Evolutionary conservation across 1,139 yeast species (phyloP), one percentile per base, ranked within the genome.

Genomic region (Sugiyamaella pinicola): DNA sequence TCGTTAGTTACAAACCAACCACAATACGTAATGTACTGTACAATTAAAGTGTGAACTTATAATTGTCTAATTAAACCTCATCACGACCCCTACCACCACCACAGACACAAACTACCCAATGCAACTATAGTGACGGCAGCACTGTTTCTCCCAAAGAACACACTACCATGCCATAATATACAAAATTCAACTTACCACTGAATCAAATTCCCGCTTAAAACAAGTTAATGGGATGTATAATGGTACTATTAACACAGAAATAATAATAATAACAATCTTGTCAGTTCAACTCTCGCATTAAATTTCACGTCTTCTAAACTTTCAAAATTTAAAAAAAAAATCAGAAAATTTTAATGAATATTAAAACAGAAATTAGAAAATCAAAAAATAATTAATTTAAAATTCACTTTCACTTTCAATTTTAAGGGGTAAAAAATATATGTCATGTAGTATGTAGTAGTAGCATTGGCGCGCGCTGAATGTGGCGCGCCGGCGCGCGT

Each of bases 401-500:
- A 8, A 29, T 29, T 29, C 13, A 29, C 5, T 10, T 18, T 9
- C n/a, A 21, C 31, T 7, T 22, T 39, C 22, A 8, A 39, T 9
- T 39, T 39, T 39, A 39, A 39, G 43, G 43, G 43, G 43, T 39
- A 39, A 39, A 39, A 39, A 6, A 22, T 22, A 15, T 24, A 37
- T 12, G 18, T 8, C 28, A 37, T n/a, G n/a, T n/a, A n/a, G n/a
- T n/a, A n/a, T n/a, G n/a, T n/a, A n/a, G n/a, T n/a, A n/a, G n/a
- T n/a, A n/a, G n/a, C n/a, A 4, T 10, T 13, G 4, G 26, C 26
- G 41, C 18, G 28, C 41, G 41, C 28, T 6, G 28, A 24, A 24
- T n/a, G 9, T 24, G 28, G 28, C 28, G 28, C 28, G 28, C 28
- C 28, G 6, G 6, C 28, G 6, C 9, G 8, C 28, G n/a, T 24